Evolutionary conservation across 2,329 filamentous ascomycete species (phyloP).

Genomic region (Neofusicoccum kwambonambiense): DNA sequence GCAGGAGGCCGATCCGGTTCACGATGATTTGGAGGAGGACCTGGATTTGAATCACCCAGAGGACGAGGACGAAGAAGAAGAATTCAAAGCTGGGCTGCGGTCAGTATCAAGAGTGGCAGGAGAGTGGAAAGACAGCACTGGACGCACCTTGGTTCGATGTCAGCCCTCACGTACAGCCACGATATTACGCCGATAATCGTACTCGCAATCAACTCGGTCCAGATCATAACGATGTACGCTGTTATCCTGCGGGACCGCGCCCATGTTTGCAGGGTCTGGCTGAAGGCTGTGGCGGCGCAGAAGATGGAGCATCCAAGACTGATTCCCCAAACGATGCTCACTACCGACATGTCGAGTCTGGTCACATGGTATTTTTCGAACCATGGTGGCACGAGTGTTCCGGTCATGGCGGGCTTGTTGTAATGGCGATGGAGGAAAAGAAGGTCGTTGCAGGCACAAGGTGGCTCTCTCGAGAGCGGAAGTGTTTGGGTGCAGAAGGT

Average conservation of each 20-base stretch:
- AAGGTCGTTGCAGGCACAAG: no score
- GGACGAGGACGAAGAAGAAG: conserved; percentile 25
- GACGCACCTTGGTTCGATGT: conserved; percentile 33
- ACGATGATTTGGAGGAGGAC: conserved; percentile 28
- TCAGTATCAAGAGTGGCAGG: not conserved
- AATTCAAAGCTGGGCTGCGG: conserved; percentile 17
- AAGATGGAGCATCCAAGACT: not conserved
- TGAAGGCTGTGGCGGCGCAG: not conserved
- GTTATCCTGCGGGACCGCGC: not conserved
- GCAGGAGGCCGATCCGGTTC: conserved; percentile 30
- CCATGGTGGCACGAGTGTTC: conserved; percentile 1
- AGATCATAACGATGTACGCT: conserved; percentile 44
- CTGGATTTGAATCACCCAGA: conserved; percentile 47
- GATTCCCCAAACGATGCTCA: conserved; percentile 9
- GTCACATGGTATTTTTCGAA: not conserved
- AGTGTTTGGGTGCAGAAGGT: no score
- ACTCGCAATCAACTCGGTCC: conserved; percentile 46
- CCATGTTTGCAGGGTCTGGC: not conserved
- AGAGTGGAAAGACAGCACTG: not conserved
- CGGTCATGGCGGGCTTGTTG: not conserved
- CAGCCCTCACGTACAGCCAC: conserved; percentile 41
- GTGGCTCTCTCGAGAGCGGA: no score
- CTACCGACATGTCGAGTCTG: not conserved
- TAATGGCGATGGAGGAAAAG: not conserved
- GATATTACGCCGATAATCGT: conserved; percentile 40